phyloP scores from a whole-genome alignment of 345 rosid species.

The Litchi chinensis region DNA sequence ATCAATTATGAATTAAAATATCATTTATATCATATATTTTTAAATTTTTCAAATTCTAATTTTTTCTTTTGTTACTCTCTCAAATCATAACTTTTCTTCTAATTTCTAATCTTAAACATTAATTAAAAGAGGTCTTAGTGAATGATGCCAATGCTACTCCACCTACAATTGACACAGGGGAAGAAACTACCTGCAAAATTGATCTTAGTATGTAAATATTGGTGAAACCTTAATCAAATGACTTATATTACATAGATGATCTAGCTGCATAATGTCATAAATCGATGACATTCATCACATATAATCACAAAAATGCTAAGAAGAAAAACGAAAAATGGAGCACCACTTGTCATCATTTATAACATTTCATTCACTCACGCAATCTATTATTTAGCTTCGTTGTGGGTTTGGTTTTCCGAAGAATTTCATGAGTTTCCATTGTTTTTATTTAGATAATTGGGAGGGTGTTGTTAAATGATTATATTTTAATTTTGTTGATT shows the following conservation, averaged over 20 bases:
- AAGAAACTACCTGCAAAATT: constrained; percentile 53
- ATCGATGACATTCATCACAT: not conserved
- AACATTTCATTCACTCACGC: constrained; percentile 46
- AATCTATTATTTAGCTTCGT: too few species aligned
- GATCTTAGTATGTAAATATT: constrained; percentile 52
- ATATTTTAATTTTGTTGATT: too few species aligned
- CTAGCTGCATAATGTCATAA: too few species aligned
- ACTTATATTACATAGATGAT: not conserved
- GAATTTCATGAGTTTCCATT: too few species aligned
- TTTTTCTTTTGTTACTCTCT: too few species aligned
- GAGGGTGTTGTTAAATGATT: too few species aligned
- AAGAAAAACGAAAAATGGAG: not conserved
- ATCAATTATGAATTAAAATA: too few species aligned
- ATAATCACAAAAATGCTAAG: not conserved
- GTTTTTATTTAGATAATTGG: too few species aligned
- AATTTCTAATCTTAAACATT: constrained; percentile 31
- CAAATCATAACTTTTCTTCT: too few species aligned
- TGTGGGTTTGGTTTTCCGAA: too few species aligned
- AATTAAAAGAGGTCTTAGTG: constrained; percentile 77
- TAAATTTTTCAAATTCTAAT: too few species aligned
- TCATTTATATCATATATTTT: too few species aligned
- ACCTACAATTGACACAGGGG: constrained; percentile 70
- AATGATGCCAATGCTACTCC: constrained; percentile 90
- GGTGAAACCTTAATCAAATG: not conserved
- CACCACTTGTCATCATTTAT: not conserved